Evolutionary conservation across 495 filamentous ascomycete species (phyloP).

Genomic region (Amniculicola lignicola): DNA sequence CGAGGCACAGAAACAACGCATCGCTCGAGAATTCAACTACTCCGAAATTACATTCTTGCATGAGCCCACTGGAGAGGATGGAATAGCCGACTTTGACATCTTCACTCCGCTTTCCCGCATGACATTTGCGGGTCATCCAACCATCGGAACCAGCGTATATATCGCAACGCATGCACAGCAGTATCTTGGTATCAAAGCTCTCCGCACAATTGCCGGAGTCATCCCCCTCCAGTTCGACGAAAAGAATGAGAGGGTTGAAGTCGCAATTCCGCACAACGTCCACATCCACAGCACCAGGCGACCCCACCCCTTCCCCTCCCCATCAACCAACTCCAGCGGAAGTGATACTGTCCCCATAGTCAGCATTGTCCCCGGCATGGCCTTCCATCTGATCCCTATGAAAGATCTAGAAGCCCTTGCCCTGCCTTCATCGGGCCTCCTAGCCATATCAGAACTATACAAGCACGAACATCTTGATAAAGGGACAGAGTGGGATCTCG

Average conservation of each 20-base stretch:
- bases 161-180: constrained; percentile 16
- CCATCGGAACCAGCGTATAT: constrained; percentile 65
- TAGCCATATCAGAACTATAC: background rate
- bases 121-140: constrained; percentile 76
- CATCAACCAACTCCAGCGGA: constrained; percentile 35
- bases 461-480: constrained; percentile 10
- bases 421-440: constrained; percentile 27
- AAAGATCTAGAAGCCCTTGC: constrained; percentile 47
- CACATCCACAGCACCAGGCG: constrained; percentile 54
- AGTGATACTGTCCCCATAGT: constrained; percentile 47
- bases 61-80: constrained; percentile 33
- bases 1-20: constrained; percentile 58
- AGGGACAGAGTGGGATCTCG: constrained; percentile 57
- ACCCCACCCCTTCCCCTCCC: constrained; percentile 25
- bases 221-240: constrained; percentile 6
- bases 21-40: constrained; percentile 78
- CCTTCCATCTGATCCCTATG: constrained; percentile 56
- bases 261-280: constrained; percentile 62
- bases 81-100: constrained; percentile 59
- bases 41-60: constrained; percentile 82
- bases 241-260: constrained; percentile 40
- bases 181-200: background rate
- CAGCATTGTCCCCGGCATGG: constrained; percentile 68
- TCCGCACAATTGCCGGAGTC: constrained; percentile 13
- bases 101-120: constrained; percentile 62